Evolutionary conservation across 2,329 filamentous ascomycete genomes (phyloP).

Genomic region (Cercospora nicotianae): DNA sequence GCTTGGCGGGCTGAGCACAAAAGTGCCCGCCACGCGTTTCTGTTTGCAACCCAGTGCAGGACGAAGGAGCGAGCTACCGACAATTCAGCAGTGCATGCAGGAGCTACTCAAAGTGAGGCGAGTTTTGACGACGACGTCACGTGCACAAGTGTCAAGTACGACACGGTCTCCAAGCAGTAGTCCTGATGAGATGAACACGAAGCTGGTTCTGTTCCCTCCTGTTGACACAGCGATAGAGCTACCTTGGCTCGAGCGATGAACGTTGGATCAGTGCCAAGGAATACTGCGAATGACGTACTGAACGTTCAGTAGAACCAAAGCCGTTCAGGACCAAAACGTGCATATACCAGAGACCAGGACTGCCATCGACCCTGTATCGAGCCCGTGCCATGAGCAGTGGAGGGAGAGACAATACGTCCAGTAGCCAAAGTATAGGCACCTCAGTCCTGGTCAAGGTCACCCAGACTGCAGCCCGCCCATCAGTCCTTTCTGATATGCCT

Average conservation of each 20-base stretch:
- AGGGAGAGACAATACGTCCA: neutral
- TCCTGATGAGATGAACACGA: neutral
- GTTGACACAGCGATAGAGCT: neutral
- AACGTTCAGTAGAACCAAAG: neutral
- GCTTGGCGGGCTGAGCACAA: neutral
- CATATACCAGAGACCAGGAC: neutral
- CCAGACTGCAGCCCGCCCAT: constrained; percentile 42
- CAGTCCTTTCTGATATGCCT: constrained; percentile 74
- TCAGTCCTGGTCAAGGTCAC: neutral
- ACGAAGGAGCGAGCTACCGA: neutral
- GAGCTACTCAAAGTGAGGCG: neutral
- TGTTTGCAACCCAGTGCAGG: neutral
- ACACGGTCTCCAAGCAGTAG: neutral
- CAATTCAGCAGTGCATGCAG: neutral
- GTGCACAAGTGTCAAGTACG: neutral
- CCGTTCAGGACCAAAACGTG: neutral
- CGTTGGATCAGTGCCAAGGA: neutral
- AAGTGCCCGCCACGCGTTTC: neutral
- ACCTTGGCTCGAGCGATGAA: neutral
- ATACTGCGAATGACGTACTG: neutral
- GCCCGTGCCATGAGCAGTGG: neutral
- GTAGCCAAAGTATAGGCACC: neutral
- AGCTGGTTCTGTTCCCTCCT: neutral
- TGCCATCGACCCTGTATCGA: neutral
- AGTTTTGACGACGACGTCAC: neutral